phyloP scores from a whole-genome alignment of 2,329 filamentous ascomycete species.

The Xylaria sp. region DNA sequence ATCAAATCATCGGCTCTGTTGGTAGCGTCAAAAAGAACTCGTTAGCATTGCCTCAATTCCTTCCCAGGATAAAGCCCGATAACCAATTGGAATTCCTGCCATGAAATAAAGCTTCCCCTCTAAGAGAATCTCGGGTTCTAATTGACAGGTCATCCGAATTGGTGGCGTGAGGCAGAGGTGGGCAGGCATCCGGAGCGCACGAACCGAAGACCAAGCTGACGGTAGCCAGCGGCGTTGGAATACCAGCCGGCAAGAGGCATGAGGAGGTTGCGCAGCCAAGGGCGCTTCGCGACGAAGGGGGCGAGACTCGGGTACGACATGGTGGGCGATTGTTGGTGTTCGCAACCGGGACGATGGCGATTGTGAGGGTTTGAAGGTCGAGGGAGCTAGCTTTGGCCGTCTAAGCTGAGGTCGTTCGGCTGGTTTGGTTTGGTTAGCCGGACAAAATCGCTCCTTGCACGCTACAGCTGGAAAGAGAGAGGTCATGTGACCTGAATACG shows the following conservation, averaged over 20 bases:
- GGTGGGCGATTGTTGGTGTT: conserved; percentile 47
- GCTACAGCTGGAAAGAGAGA: conserved; percentile 1
- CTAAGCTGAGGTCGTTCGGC: conserved; percentile 17
- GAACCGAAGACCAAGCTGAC: conserved; percentile 91
- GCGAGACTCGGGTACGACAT: conserved; percentile 77
- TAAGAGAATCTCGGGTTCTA: not conserved
- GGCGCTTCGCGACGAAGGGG: conserved; percentile 82
- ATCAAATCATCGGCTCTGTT: conserved; percentile 92
- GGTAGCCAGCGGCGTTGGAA: conserved; percentile 87
- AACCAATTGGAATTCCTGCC: conserved; percentile 15
- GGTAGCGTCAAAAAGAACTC: not conserved
- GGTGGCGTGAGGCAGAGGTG: not conserved
- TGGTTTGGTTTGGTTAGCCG: not conserved
- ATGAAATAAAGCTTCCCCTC: not conserved
- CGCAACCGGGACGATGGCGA: conserved; percentile 34
- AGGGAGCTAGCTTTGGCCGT: conserved; percentile 14
- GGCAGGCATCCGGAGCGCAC: conserved; percentile 23
- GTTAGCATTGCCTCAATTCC: conserved; percentile 29
- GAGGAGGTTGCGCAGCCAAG: conserved; percentile 84
- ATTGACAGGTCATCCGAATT: conserved; percentile 3
- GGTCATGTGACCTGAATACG: conserved; percentile 33
- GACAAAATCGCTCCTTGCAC: conserved; percentile 37
- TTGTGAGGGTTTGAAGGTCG: conserved; percentile 37
- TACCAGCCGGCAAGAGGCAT: conserved; percentile 91
- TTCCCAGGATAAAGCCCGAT: not conserved